Conservation (phyloP, 306 rosid genomes). For the Ammopiptanthus mongolicus region DNA sequence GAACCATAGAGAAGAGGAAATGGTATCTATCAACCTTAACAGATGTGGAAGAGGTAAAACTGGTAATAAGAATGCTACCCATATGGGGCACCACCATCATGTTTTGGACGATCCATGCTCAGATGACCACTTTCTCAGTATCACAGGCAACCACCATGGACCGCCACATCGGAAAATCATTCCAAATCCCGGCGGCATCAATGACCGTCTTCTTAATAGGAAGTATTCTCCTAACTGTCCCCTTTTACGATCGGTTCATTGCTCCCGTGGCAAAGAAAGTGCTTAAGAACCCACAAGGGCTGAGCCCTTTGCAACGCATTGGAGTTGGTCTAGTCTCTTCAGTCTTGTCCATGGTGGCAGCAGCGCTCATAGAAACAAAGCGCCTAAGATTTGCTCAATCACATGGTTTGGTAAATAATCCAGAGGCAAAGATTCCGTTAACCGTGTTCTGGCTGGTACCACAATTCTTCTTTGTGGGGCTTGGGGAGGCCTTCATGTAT, state of each 20-base stretch:
- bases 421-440: conserved; percentile 34
- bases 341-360: conserved; percentile 51
- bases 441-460: conserved; percentile 81
- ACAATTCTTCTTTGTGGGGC: conserved; percentile 74
- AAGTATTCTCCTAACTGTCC: conserved; percentile 67
- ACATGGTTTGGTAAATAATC: conserved; percentile 26
- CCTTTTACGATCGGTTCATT: conserved; percentile 59
- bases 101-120: conserved; percentile 81
- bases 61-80: conserved; percentile 65
- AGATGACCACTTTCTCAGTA: conserved; percentile 85
- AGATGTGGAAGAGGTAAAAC: conserved; percentile 81
- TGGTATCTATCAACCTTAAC: conserved; percentile 69
- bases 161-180: conserved; percentile 62
- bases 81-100: conserved; percentile 90
- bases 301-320: conserved; percentile 60
- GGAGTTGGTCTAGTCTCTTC: conserved; percentile 65
- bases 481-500: conserved; percentile 81
- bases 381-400: conserved; percentile 41
- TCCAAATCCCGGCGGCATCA: conserved; percentile 73
- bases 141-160: conserved; percentile 87
- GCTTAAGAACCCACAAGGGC: conserved; percentile 50
- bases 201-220: conserved; percentile 73
- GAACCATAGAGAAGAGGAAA: conserved; percentile 24
- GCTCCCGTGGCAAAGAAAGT: conserved; percentile 37
- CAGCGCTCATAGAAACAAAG: conserved; percentile 50